phyloP scores from a whole-genome alignment of 2,329 filamentous ascomycete species.

The Ascochyta fabae region DNA sequence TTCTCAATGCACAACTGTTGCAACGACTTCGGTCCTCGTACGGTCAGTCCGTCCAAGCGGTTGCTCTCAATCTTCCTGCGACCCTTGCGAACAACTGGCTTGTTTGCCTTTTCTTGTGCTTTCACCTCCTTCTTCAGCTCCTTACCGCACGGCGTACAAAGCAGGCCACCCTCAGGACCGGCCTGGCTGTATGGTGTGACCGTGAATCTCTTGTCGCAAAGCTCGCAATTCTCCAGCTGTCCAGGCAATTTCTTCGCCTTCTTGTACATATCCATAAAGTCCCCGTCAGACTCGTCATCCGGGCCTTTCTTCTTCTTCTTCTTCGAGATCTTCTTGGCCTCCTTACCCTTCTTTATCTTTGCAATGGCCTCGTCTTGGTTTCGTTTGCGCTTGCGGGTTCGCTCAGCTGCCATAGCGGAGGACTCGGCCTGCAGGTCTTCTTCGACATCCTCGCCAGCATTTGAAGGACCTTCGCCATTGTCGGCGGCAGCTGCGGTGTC shows the following conservation, averaged over 20 bases:
- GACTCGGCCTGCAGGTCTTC: constrained; percentile 44
- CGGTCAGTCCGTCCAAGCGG: constrained; percentile 76
- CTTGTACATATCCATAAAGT: constrained; percentile 61
- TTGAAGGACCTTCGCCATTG: constrained; percentile 45
- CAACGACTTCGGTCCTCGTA: constrained; percentile 71
- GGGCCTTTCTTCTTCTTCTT: constrained; percentile 49
- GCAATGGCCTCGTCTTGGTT: constrained; percentile 58
- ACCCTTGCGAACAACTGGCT: constrained; percentile 64
- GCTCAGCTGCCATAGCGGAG: constrained; percentile 52
- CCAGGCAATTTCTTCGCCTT: constrained; percentile 71
- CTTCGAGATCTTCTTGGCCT: constrained; percentile 54
- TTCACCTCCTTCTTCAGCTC: constrained; percentile 72
- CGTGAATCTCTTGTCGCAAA: constrained; percentile 87
- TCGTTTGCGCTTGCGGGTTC: constrained; percentile 62
- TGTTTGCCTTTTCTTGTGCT: constrained; percentile 63
- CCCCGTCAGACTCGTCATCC: constrained; percentile 55
- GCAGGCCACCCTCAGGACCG: constrained; percentile 81
- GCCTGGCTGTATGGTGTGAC: constrained; percentile 88
- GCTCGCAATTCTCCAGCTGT: constrained; percentile 86
- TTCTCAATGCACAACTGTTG: constrained; percentile 70
- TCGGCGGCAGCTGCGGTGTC: constrained; percentile 44
- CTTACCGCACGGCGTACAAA: constrained; percentile 83
- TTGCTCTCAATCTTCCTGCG: constrained; percentile 83
- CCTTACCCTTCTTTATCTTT: constrained; percentile 57
- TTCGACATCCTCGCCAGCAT: constrained; percentile 45